Evolutionary conservation across 306 rosid species (phyloP).

Genomic region (Alnus rubra): DNA sequence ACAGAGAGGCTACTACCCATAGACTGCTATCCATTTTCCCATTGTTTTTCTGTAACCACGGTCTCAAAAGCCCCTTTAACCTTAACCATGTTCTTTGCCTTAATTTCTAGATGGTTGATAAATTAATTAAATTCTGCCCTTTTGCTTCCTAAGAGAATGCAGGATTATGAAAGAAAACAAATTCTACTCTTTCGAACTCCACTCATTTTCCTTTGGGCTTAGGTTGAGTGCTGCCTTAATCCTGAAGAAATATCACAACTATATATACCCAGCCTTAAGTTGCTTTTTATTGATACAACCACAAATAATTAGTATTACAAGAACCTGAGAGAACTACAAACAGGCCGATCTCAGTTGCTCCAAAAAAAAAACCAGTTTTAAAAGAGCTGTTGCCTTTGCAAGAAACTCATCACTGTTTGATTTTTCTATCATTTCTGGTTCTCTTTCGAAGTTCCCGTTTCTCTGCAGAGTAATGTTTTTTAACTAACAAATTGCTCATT

Average conservation of each 20-base stretch:
- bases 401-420: constrained; percentile 36
- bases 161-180: not conserved
- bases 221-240: not conserved
- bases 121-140: not conserved
- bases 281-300: not conserved
- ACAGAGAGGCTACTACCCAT: too few species aligned
- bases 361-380: not conserved
- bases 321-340: not conserved
- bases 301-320: not conserved
- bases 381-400: not conserved
- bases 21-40: too few species aligned
- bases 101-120: not conserved
- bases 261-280: not conserved
- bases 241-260: not conserved
- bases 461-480: constrained; percentile 79
- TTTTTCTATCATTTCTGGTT: constrained; percentile 84
- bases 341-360: constrained; percentile 4
- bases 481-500: constrained; percentile 76
- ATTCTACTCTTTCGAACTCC: not conserved
- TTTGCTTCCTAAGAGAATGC: not conserved
- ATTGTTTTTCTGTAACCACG: too few species aligned
- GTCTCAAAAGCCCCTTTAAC: too few species aligned
- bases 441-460: constrained; percentile 79
- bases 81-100: too few species aligned
- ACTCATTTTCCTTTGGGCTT: not conserved